phyloP scores from a whole-genome alignment of 2,329 filamentous ascomycete genomes.

The Curvularia eragrostidis region DNA sequence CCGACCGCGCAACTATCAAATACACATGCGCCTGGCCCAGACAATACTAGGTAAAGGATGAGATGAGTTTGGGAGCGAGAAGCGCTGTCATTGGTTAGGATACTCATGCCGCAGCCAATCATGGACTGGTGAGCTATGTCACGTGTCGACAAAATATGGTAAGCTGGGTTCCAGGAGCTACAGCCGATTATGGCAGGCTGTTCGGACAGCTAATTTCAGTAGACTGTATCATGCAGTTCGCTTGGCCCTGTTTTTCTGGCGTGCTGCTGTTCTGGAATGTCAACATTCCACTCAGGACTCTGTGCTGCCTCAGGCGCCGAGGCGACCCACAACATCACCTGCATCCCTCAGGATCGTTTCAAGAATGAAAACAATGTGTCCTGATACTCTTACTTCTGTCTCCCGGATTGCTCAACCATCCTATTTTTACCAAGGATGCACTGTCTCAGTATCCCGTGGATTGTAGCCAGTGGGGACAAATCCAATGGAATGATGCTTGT shows the following conservation, averaged over 20 bases:
- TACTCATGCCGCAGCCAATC: slow-evolving; percentile 1
- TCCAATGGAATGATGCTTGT: slow-evolving; percentile 16
- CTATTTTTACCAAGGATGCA: background rate
- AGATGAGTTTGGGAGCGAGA: slow-evolving; percentile 1
- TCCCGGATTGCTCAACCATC: slow-evolving; percentile 5
- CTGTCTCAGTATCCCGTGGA: slow-evolving; percentile 9
- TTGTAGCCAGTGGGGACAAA: slow-evolving; percentile 7
- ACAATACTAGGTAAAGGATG: background rate
- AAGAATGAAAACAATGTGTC: background rate
- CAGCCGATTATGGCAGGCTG: slow-evolving; percentile 11
- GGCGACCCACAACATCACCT: background rate
- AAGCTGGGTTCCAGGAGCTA: background rate
- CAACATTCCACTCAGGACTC: slow-evolving; percentile 7
- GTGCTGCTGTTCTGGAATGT: slow-evolving; percentile 7
- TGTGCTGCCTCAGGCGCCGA: background rate
- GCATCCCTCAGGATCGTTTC: background rate
- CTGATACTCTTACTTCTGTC: slow-evolving; percentile 10
- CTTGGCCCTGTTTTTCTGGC: slow-evolving; percentile 6
- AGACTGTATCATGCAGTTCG: background rate
- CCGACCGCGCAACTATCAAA: background rate
- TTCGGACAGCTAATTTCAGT: slow-evolving; percentile 6
- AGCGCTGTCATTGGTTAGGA: background rate
- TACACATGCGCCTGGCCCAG: background rate
- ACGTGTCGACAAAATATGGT: slow-evolving; percentile 2
- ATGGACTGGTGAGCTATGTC: background rate